phyloP scores from a whole-genome alignment of 1,284 basidiomycete species.

The Boletus mariae region DNA sequence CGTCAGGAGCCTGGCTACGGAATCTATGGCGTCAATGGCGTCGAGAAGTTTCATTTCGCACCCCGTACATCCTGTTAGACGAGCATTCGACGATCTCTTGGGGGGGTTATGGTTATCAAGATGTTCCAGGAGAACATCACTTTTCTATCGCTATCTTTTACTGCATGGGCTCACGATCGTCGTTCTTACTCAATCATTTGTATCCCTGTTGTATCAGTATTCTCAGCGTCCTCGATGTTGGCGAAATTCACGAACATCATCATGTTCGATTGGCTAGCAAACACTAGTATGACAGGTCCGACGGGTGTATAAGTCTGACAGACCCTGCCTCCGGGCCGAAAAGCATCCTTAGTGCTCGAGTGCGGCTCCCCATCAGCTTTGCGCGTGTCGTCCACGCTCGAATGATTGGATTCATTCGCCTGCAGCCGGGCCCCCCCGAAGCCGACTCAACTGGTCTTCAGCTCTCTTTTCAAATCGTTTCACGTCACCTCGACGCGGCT shows the following conservation, averaged over 20 bases:
- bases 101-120: background rate
- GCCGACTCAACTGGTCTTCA: too few species aligned
- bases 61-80: slow-evolving; percentile 46
- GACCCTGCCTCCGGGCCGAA: too few species aligned
- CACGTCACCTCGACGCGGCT: too few species aligned
- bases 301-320: too few species aligned
- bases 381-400: too few species aligned
- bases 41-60: slow-evolving; percentile 53
- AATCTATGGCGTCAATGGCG: slow-evolving; percentile 47
- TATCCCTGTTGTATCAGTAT: slow-evolving; percentile 7
- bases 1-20: slow-evolving; percentile 64
- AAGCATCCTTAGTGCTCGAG: too few species aligned
- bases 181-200: background rate
- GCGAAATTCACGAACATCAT: background rate
- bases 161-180: background rate
- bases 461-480: too few species aligned
- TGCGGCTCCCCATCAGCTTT: too few species aligned
- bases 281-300: background rate
- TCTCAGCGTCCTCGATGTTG: background rate
- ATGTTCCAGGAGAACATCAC: background rate
- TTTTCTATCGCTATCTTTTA: background rate
- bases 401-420: too few species aligned
- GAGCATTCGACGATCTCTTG: background rate
- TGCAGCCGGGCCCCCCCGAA: too few species aligned
- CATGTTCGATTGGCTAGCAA: background rate